Evolutionary conservation across 2,329 filamentous ascomycete genomes (phyloP).

Genomic region (Penicillium sp.): DNA sequence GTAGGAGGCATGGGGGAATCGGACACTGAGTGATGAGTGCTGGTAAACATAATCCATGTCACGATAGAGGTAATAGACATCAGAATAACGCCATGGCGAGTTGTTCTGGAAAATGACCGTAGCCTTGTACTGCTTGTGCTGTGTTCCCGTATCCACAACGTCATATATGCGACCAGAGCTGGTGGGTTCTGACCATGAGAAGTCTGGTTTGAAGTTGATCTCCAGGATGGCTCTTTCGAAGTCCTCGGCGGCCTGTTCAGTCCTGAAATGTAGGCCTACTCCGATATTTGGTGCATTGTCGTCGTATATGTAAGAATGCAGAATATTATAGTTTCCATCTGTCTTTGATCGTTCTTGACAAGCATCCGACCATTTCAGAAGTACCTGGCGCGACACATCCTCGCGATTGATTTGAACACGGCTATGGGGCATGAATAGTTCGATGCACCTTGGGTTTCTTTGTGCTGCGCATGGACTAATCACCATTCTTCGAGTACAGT

Average conservation of each 20-base stretch:
- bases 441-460: conserved; percentile 25
- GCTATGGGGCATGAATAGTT: conserved; percentile 32
- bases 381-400: conserved; percentile 21
- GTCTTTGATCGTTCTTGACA: conserved; percentile 29
- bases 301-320: conserved; percentile 33
- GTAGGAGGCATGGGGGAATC: conserved; percentile 26
- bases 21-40: conserved; percentile 23
- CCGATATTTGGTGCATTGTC: conserved; percentile 31
- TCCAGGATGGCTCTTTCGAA: conserved; percentile 30
- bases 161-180: conserved; percentile 30
- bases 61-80: conserved; percentile 31
- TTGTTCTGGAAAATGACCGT: conserved; percentile 22
- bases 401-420: conserved; percentile 29
- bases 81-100: conserved; percentile 26
- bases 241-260: conserved; percentile 21
- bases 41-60: conserved; percentile 31
- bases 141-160: conserved; percentile 25
- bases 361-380: conserved; percentile 35
- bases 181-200: conserved; percentile 25
- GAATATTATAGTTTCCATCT: conserved; percentile 31
- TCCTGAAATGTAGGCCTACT: conserved; percentile 25
- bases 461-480: conserved; percentile 32
- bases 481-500: conserved; percentile 30
- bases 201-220: conserved; percentile 21
- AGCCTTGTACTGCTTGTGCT: conserved; percentile 34